Evolutionary conservation across 2,329 filamentous ascomycete species (phyloP).

Genomic region (Penicillium sp.): DNA sequence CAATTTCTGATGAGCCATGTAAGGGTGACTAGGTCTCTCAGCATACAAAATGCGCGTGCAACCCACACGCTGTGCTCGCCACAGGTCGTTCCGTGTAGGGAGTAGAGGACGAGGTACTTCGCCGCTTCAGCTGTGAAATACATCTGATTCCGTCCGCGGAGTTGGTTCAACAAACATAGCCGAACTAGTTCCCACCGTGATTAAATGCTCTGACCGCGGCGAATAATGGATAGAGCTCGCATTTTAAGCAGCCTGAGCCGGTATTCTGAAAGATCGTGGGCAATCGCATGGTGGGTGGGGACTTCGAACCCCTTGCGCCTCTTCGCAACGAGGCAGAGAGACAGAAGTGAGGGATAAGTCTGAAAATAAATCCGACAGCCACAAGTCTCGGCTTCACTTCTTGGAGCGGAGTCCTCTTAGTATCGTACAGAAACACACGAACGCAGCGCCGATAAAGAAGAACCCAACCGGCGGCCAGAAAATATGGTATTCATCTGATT

Average conservation of each 20-base stretch:
- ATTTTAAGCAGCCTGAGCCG: not conserved
- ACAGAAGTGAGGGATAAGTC: not conserved
- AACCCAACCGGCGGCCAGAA: slow-evolving; percentile 6
- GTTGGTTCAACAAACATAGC: not conserved
- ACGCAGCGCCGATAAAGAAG: slow-evolving; percentile 4
- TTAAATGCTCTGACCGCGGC: not conserved
- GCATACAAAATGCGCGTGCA: too few species aligned
- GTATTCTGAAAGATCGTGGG: not conserved
- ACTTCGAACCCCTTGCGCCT: not conserved
- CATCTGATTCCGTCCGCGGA: not conserved
- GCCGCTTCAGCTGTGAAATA: not conserved
- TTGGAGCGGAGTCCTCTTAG: slow-evolving; percentile 1
- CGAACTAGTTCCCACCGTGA: not conserved
- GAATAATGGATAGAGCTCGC: not conserved
- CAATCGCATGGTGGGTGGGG: not conserved
- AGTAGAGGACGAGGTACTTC: not conserved
- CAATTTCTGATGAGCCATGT: too few species aligned
- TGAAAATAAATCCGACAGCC: not conserved
- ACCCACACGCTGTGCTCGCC: too few species aligned
- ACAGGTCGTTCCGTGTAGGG: not conserved
- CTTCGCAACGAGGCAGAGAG: too few species aligned
- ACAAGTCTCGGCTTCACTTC: not conserved
- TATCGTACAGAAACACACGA: slow-evolving; percentile 10
- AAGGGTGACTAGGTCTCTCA: too few species aligned
- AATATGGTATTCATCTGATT: not conserved